phyloP scores from a whole-genome alignment of 2,329 filamentous ascomycete genomes.

The Penicillium polonicum region DNA sequence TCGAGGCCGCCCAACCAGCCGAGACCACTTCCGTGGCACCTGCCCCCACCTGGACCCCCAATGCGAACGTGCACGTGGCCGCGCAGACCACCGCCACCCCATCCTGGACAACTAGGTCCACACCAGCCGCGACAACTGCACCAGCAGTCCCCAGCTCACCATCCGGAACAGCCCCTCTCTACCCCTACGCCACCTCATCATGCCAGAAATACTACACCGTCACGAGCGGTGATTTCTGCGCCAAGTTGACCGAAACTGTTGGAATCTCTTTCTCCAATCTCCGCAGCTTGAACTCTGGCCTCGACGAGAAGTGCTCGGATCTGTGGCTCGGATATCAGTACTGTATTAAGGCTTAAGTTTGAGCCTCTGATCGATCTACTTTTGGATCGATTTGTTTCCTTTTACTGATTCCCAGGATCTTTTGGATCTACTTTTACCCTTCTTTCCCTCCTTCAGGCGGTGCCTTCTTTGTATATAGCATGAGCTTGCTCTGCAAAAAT shows the following conservation, averaged over 20 bases:
- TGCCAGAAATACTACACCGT: constrained; percentile 26
- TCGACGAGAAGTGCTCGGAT: constrained; percentile 31
- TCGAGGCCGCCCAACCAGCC: neutral
- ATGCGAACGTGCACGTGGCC: neutral
- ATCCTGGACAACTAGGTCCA: constrained; percentile 7
- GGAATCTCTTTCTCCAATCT: constrained; percentile 24
- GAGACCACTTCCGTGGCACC: neutral
- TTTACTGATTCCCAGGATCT: neutral
- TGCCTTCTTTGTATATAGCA: constrained; percentile 12
- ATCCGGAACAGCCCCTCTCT: constrained; percentile 16
- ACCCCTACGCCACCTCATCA: constrained; percentile 24
- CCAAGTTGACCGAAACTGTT: constrained; percentile 19
- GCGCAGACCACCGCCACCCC: constrained; percentile 1
- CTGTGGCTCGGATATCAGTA: constrained; percentile 34
- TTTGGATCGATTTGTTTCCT: neutral
- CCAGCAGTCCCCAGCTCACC: constrained; percentile 3
- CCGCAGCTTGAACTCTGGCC: constrained; percentile 28
- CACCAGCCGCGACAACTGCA: constrained; percentile 6
- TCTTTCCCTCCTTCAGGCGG: constrained; percentile 8
- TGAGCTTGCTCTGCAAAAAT: constrained; percentile 11
- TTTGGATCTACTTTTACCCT: constrained; percentile 1
- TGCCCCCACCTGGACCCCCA: neutral
- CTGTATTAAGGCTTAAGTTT: constrained; percentile 24
- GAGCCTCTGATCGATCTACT: neutral
- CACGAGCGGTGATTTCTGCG: constrained; percentile 27